phyloP scores from a whole-genome alignment of 208 protist species.

The Trichomonas vaginalis region DNA sequence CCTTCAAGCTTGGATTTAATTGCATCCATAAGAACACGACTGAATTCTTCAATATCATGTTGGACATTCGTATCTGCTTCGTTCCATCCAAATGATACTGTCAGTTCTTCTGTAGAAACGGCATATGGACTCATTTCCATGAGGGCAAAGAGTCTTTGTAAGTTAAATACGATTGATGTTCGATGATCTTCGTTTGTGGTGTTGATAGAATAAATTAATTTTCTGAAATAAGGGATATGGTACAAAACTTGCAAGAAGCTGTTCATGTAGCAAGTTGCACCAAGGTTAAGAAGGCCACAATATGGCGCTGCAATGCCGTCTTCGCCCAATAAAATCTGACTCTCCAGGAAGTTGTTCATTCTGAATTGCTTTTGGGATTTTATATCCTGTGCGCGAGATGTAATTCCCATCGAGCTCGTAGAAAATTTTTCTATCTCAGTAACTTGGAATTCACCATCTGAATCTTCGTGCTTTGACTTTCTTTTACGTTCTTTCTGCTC shows the following conservation, averaged over 20 bases:
- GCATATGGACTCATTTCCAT: background rate
- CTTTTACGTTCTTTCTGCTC: background rate
- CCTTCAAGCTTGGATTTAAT: background rate
- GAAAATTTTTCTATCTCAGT: background rate
- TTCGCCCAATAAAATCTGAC: background rate
- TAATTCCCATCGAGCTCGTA: background rate
- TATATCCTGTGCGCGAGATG: background rate
- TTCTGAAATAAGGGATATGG: background rate
- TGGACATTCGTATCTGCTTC: background rate
- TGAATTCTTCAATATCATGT: slow-evolving; percentile 6
- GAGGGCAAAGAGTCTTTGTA: background rate
- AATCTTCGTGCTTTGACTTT: background rate
- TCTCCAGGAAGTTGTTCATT: background rate
- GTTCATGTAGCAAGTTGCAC: slow-evolving; percentile 5
- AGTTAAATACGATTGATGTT: background rate
- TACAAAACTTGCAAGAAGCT: background rate
- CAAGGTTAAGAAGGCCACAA: background rate
- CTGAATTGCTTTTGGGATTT: background rate
- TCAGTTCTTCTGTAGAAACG: background rate
- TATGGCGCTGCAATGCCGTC: background rate
- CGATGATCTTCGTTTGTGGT: background rate
- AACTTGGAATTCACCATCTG: background rate
- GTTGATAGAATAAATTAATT: background rate
- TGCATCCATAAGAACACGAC: background rate
- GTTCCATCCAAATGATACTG: background rate